Percentiles rank a stretch among this genome's conserved stretches.
Evolutionary conservation across 73 alveolate genomes (phyloP).

Genomic region (Uronychia setigera): DNA sequence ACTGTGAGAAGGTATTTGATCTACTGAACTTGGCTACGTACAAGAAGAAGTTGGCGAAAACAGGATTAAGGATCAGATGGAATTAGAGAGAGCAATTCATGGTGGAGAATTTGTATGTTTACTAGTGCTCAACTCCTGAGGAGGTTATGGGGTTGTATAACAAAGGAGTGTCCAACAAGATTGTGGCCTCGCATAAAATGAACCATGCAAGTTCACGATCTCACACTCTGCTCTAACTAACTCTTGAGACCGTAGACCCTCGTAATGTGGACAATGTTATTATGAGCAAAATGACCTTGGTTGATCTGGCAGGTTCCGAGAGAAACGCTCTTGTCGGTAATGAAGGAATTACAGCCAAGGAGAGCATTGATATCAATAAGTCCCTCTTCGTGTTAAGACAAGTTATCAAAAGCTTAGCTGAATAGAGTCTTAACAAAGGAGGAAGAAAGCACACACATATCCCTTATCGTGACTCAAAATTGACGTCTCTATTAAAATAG

Average conservation of each 20-base stretch:
- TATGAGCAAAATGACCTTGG: constrained; percentile 77
- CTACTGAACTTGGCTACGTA: constrained; percentile 38
- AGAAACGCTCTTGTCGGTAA: constrained; percentile 80
- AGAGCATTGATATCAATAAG: constrained; percentile 90
- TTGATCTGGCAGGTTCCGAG: constrained; percentile 96
- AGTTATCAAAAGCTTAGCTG: constrained; percentile 82
- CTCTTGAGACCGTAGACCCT: constrained; percentile 81
- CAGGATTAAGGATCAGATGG: constrained; percentile 72
- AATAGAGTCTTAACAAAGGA: constrained; percentile 64
- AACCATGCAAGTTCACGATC: constrained; percentile 72
- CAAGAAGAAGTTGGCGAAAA: not conserved
- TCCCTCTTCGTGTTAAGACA: constrained; percentile 85
- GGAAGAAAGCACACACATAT: constrained; percentile 69
- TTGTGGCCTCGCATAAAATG: constrained; percentile 74
- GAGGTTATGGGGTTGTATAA: constrained; percentile 70
- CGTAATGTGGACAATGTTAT: constrained; percentile 63
- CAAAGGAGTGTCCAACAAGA: constrained; percentile 67
- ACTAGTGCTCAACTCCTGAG: constrained; percentile 59
- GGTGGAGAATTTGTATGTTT: constrained; percentile 71
- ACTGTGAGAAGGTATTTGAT: constrained; percentile 83
- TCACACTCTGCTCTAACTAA: constrained; percentile 80
- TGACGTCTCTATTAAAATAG: constrained; percentile 92
- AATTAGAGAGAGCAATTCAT: constrained; percentile 62
- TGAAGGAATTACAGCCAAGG: constrained; percentile 83
- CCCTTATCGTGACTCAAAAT: constrained; percentile 97